Evolutionary conservation across 306 rosid species (phyloP), one percentile per base, ranked within the genome.

Genomic region (Elaeagnus macrophylla): DNA sequence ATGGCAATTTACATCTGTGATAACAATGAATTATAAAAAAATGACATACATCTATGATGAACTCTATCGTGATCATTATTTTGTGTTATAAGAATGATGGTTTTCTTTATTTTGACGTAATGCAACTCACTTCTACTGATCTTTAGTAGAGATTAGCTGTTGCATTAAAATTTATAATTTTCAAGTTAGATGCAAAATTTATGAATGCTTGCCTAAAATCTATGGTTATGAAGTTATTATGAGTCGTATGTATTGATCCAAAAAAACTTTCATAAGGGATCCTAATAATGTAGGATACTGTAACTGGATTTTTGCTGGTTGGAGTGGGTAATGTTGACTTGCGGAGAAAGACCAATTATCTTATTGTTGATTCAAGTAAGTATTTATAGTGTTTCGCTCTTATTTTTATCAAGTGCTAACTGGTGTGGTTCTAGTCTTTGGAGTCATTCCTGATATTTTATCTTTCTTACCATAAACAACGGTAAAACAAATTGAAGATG

Each of bases 261-360:
- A 48, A 7, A 6, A 0, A 44, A 5, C 48, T 44, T 44, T 1
- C 12, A 44, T 44, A 44, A 12, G 13, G 8, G 32, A 12, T 44
- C 48, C 7, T 6, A 10, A 12, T 9, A 16, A 6, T 72, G 50
- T 73, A 87, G 96, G 99, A 87, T 67, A 91, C 99, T 7, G 68
- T 91, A 39, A 88, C 85, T 60, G 95, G 99, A 62, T 87, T 91
- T 73, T 86, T 91, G 73, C 74, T 91, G 60, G 99, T 95, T 56
- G 96, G 99, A 69, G 99, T 91, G 61, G 99, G 97, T 50, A 81
- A 90, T 17, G 95, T 90, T 37, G 95, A 89, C 81, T 62, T 89
- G 67, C 79, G 97, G 52, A 81, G 97, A 72, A 86, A 89, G 81
- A 81, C 97, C 41, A 90, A 90, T 70, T 90, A 90, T 72, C 96